Percentiles rank a stretch among this genome's conserved stretches.
phyloP scores from a whole-genome alignment of 208 protist species.

The Acanthamoeba healyi region DNA sequence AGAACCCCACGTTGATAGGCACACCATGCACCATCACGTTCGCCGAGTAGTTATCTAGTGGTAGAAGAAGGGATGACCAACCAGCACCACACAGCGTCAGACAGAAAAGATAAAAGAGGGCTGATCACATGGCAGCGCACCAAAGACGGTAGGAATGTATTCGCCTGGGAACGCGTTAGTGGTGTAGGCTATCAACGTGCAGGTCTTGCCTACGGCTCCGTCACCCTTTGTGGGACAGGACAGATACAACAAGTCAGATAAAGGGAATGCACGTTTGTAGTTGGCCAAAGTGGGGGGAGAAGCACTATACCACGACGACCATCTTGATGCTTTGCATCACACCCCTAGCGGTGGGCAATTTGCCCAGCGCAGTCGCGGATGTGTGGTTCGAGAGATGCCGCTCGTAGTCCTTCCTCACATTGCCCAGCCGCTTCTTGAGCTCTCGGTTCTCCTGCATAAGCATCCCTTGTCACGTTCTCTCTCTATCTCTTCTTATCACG shows the following conservation, averaged over 20 bases:
- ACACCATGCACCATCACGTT: constrained; percentile 88
- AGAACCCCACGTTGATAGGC: constrained; percentile 87
- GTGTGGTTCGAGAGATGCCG: too few species aligned
- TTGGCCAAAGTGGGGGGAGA: not conserved
- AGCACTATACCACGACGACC: not conserved
- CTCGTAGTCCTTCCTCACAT: not conserved
- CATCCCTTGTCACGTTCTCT: too few species aligned
- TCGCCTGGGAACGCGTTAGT: constrained; percentile 47
- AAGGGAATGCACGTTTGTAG: not conserved
- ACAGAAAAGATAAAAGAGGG: not conserved
- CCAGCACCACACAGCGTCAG: too few species aligned
- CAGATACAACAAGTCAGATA: not conserved
- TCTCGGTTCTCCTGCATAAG: not conserved
- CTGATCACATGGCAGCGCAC: not conserved
- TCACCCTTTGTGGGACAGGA: not conserved
- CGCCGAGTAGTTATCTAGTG: constrained; percentile 88
- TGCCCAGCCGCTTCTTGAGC: not conserved
- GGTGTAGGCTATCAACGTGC: constrained; percentile 33
- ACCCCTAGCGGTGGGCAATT: too few species aligned
- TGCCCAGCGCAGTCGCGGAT: too few species aligned
- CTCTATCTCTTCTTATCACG: too few species aligned
- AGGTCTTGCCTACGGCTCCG: constrained; percentile 28
- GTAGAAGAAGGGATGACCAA: constrained; percentile 90
- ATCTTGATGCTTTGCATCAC: not conserved
- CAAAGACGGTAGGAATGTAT: constrained; percentile 61